Percentiles rank a stretch among this genome's conserved stretches.
Conservation (phyloP, 164 flowering plant genomes). For the Echeveria elegans region DNA sequence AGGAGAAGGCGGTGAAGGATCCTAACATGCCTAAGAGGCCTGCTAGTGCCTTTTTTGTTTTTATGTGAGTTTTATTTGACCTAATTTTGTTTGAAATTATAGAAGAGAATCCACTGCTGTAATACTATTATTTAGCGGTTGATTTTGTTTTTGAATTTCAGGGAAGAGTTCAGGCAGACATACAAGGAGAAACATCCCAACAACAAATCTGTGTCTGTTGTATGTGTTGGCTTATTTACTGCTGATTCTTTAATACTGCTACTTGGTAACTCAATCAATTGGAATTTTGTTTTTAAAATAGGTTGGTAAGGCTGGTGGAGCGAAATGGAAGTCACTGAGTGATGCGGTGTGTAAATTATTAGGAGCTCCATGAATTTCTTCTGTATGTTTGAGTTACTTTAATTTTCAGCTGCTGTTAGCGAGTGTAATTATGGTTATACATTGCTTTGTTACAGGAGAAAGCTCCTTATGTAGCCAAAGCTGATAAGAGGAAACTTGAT, state of each 20-base stretch:
- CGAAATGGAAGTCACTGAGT: constrained; percentile 63
- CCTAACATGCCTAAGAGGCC: constrained; percentile 85
- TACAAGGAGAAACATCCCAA: constrained; percentile 67
- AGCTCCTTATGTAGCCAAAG: constrained; percentile 48
- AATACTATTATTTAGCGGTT: background rate
- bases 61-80: constrained; percentile 29
- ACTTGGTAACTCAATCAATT: background rate
- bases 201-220: constrained; percentile 76
- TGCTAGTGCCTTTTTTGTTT: constrained; percentile 58
- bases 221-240: constrained; percentile 18
- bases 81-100: background rate
- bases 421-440: background rate
- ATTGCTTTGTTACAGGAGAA: constrained; percentile 35
- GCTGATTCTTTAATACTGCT: background rate
- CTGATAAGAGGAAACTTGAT: constrained; percentile 56
- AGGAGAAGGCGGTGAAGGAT: constrained; percentile 53
- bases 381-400: no score
- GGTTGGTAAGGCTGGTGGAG: constrained; percentile 93
- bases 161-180: constrained; percentile 72
- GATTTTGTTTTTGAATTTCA: constrained; percentile 11
- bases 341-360: constrained; percentile 51
- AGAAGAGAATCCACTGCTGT: background rate
- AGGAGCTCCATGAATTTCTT: no score
- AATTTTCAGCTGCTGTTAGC: no score
- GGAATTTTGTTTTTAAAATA: background rate